Conservation (phyloP, 139 green algal genomes). For the Ettlia oleoabundans region DNA sequence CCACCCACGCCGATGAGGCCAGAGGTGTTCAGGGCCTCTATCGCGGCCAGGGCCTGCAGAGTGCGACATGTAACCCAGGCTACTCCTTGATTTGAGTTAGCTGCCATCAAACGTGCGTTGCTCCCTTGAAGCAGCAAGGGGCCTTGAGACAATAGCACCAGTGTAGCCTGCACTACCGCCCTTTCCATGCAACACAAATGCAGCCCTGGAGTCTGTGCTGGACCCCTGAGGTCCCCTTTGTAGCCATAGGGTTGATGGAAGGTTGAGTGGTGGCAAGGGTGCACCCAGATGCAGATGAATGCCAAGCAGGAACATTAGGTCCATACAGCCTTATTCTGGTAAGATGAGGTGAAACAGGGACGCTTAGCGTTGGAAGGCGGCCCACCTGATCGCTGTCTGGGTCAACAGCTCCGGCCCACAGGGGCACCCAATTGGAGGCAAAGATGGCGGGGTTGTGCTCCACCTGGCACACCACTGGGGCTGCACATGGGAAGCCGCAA, state of each 20-base stretch:
- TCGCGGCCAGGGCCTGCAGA: conserved; percentile 21
- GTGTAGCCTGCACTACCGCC: too few relatives aligned
- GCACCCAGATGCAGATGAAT: too few relatives aligned
- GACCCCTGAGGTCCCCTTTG: too few relatives aligned
- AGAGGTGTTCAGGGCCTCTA: conserved; percentile 8
- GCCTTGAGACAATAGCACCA: too few relatives aligned
- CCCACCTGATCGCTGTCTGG: conserved; percentile 10
- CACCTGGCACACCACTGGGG: not conserved
- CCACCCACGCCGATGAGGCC: conserved; percentile 11
- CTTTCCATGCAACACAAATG: too few relatives aligned
- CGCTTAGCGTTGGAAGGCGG: not conserved
- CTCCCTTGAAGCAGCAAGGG: too few relatives aligned
- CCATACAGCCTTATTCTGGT: too few relatives aligned
- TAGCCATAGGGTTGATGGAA: too few relatives aligned
- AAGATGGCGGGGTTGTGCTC: conserved; percentile 3
- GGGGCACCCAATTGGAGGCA: conserved; percentile 28
- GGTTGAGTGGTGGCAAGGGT: too few relatives aligned
- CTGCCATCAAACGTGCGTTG: not conserved
- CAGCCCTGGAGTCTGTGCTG: too few relatives aligned
- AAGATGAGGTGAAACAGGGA: too few relatives aligned
- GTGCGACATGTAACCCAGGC: not conserved
- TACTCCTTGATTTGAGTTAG: not conserved
- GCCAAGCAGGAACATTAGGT: too few relatives aligned
- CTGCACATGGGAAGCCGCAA: not conserved
- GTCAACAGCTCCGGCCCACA: conserved; percentile 8